A percentile compares a stretch with the other conserved stretches of the same genome.
Conservation (phyloP, 768 basidiomycete genomes). For the Boletus patriciae region DNA sequence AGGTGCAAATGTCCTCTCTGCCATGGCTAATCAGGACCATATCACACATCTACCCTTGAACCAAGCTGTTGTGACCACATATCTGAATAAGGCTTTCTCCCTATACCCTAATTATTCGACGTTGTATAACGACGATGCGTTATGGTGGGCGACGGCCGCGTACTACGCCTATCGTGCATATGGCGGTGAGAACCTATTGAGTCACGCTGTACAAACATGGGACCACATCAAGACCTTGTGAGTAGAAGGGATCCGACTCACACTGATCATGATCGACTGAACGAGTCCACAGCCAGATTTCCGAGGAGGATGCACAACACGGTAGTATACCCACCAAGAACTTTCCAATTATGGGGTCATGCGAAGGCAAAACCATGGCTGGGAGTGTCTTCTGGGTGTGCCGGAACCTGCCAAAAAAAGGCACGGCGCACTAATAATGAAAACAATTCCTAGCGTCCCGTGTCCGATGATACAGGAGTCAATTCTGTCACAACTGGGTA, state of each 20-base stretch:
- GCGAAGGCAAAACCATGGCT: slow-evolving; percentile 50
- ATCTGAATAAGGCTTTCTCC: slow-evolving; percentile 7
- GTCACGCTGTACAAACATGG: slow-evolving; percentile 50
- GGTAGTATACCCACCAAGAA: slow-evolving; percentile 42
- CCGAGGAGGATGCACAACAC: slow-evolving; percentile 39
- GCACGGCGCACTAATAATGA: background rate
- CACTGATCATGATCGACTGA: background rate
- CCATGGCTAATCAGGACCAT: slow-evolving; percentile 40
- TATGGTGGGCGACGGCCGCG: slow-evolving; percentile 57
- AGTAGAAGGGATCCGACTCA: slow-evolving; percentile 12
- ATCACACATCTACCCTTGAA: background rate
- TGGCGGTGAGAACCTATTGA: slow-evolving; percentile 40
- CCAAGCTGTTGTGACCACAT: slow-evolving; percentile 5
- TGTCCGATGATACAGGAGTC: slow-evolving; percentile 40
- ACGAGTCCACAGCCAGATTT: slow-evolving; percentile 29
- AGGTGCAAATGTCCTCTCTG: slow-evolving; percentile 50
- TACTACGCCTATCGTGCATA: slow-evolving; percentile 51
- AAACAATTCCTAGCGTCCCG: slow-evolving; percentile 39
- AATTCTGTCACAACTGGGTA: slow-evolving; percentile 56
- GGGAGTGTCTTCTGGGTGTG: slow-evolving; percentile 58
- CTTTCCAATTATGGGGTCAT: slow-evolving; percentile 43
- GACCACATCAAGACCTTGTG: slow-evolving; percentile 48
- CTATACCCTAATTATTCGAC: slow-evolving; percentile 10
- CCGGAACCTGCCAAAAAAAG: background rate
- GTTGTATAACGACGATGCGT: slow-evolving; percentile 22